These are phyloP conservation scores for Apiotrichum domesticum DNA, from an alignment of 1,284 basidiomycete genomes.

Conservation along the genomic window DNA sequence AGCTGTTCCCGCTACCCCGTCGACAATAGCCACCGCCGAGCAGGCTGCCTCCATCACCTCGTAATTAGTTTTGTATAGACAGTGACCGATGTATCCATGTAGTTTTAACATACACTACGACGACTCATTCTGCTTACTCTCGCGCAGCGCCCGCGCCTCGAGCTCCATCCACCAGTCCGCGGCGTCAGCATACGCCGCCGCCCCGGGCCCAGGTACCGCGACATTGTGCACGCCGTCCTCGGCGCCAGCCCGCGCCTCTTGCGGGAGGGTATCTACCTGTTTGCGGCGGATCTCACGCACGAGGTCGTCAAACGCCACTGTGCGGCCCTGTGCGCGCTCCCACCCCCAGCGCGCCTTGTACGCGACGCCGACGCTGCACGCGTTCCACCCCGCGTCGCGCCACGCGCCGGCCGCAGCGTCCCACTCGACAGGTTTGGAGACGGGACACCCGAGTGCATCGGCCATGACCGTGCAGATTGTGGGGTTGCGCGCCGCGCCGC, in stretches of 20 bases:
- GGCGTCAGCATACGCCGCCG: constrained; percentile 22
- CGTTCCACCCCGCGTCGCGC: constrained; percentile 37
- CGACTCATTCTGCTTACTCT: background rate
- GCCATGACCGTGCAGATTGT: constrained; percentile 70
- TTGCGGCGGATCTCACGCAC: constrained; percentile 14
- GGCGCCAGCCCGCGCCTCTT: constrained; percentile 14
- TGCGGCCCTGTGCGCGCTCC: constrained; percentile 18
- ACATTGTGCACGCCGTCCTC: constrained; percentile 27
- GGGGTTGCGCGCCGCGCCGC: constrained; percentile 70
- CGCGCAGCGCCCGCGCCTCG: constrained; percentile 20
- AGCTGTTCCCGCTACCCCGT: too few species aligned
- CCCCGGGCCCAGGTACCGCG: constrained; percentile 18
- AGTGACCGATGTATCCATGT: too few species aligned
- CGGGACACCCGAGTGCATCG: constrained; percentile 68
- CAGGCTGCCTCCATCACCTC: too few species aligned
- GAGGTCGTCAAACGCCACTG: constrained; percentile 14
- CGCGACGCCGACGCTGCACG: constrained; percentile 43
- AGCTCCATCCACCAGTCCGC: constrained; percentile 27
- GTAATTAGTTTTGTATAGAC: too few species aligned
- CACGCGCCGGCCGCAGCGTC: constrained; percentile 18
- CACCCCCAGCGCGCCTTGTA: constrained; percentile 45
- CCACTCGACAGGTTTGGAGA: constrained; percentile 49
- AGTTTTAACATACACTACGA: too few species aligned
- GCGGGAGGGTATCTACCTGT: constrained; percentile 24
- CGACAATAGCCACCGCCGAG: too few species aligned